Evolutionary conservation across 345 rosid species (phyloP).

Genomic region (Cardamine chenopodiifolia): DNA sequence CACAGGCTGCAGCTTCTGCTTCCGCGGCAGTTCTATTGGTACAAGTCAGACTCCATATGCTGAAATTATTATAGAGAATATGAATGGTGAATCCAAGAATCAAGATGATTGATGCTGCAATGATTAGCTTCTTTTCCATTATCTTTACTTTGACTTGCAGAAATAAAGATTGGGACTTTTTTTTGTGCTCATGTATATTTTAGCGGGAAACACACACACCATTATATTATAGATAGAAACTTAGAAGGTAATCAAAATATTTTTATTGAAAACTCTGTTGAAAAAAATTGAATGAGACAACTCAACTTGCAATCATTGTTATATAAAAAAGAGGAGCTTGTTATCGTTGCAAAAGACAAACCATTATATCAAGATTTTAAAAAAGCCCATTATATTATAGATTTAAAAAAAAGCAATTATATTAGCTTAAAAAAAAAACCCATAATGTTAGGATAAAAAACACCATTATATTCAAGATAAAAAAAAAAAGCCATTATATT

Average conservation of each 20-base stretch:
- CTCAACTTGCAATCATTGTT: background rate
- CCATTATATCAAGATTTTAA: too few relatives aligned
- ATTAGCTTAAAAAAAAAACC: too few relatives aligned
- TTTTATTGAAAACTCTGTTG: background rate
- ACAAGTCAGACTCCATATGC: conserved; percentile 51
- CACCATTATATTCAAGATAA: too few relatives aligned
- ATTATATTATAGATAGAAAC: background rate
- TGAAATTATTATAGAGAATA: conserved; percentile 16
- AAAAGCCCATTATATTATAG: too few relatives aligned
- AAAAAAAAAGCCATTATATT: too few relatives aligned
- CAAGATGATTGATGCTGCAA: conserved; percentile 39
- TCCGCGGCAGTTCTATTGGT: conserved; percentile 55
- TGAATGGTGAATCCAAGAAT: conserved; percentile 42
- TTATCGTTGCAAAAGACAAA: background rate
- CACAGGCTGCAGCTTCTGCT: conserved; percentile 60
- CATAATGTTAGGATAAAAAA: too few relatives aligned
- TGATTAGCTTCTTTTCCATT: background rate
- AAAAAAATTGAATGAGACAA: background rate
- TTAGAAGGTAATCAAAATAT: background rate
- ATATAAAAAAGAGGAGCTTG: background rate
- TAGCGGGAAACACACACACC: background rate
- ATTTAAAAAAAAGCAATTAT: too few relatives aligned
- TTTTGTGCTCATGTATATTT: background rate
- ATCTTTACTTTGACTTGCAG: background rate
- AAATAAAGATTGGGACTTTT: background rate